phyloP scores from a whole-genome alignment of 345 rosid species.

The Erodium maritimum region DNA sequence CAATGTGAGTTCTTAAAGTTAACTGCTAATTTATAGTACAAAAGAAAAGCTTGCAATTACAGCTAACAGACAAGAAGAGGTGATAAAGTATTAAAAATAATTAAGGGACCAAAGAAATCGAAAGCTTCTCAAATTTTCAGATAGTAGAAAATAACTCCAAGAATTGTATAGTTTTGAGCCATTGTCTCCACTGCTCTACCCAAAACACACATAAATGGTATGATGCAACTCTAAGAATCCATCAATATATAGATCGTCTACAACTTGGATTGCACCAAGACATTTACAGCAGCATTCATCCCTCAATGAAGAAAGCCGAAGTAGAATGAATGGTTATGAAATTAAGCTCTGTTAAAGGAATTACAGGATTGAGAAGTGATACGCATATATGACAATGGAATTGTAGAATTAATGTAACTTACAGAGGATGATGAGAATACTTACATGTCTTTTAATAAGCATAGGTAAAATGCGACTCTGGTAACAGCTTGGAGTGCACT shows the following conservation, averaged over 20 bases:
- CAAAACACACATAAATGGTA: not conserved
- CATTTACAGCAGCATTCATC: not conserved
- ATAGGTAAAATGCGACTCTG: slow-evolving; percentile 41
- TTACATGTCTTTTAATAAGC: slow-evolving; percentile 43
- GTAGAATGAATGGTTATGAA: not conserved
- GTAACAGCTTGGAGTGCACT: slow-evolving; percentile 56
- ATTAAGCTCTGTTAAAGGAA: not conserved
- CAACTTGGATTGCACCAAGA: not conserved
- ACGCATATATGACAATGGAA: not conserved
- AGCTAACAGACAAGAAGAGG: no score
- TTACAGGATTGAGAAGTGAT: not conserved
- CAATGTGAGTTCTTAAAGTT: no score
- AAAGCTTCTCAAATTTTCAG: not conserved
- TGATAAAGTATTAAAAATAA: no score
- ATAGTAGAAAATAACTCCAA: not conserved
- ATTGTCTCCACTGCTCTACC: not conserved
- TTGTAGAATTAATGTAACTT: not conserved
- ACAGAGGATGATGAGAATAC: slow-evolving; percentile 5
- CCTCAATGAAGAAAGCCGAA: not conserved
- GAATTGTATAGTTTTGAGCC: not conserved
- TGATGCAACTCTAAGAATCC: no score
- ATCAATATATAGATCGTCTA: not conserved
- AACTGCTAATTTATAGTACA: no score
- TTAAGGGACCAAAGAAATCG: no score
- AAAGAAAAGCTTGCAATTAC: no score